These are phyloP conservation scores for Suillus decipiens DNA, from an alignment of 768 basidiomycete species.

Conservation along the genomic window DNA sequence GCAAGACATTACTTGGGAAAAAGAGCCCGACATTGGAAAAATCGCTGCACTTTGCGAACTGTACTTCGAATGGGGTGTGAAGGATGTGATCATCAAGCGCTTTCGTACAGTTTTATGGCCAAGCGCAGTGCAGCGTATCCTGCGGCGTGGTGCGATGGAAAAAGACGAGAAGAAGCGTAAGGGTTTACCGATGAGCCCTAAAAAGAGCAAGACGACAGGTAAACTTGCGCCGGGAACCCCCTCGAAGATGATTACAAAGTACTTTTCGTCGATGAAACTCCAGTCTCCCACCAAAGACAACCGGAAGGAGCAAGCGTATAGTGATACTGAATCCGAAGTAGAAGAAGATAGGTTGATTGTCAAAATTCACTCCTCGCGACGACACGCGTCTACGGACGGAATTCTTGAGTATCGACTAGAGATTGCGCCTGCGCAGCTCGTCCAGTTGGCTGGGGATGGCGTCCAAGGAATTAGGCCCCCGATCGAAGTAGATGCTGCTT, in stretches of 20 bases:
- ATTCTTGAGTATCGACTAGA: constrained; percentile 81
- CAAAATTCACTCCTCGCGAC: constrained; percentile 62
- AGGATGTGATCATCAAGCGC: constrained; percentile 77
- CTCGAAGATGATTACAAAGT: constrained; percentile 52
- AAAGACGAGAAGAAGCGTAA: constrained; percentile 34
- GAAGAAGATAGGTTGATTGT: constrained; percentile 13
- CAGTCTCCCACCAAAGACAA: constrained; percentile 20
- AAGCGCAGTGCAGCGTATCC: constrained; percentile 64
- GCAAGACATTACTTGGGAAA: constrained; percentile 47
- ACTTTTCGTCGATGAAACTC: constrained; percentile 52
- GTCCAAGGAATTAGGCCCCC: constrained; percentile 61
- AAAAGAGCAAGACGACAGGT: constrained; percentile 32
- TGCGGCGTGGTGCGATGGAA: constrained; percentile 65
- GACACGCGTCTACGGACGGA: constrained; percentile 70
- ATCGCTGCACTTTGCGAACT: constrained; percentile 82
- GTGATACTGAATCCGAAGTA: constrained; percentile 14
- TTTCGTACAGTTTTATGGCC: constrained; percentile 86
- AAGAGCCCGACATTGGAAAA: constrained; percentile 67
- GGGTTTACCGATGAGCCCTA: constrained; percentile 40
- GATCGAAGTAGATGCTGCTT: constrained; percentile 42
- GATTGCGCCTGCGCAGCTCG: constrained; percentile 66
- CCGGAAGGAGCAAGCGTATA: neutral
- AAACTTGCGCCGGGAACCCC: constrained; percentile 41
- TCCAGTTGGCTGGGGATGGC: constrained; percentile 63
- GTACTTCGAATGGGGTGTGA: constrained; percentile 92